These are phyloP conservation scores for Colletotrichum godetiae DNA, from an alignment of 2,329 filamentous ascomycete species.

Conservation along the genomic window DNA sequence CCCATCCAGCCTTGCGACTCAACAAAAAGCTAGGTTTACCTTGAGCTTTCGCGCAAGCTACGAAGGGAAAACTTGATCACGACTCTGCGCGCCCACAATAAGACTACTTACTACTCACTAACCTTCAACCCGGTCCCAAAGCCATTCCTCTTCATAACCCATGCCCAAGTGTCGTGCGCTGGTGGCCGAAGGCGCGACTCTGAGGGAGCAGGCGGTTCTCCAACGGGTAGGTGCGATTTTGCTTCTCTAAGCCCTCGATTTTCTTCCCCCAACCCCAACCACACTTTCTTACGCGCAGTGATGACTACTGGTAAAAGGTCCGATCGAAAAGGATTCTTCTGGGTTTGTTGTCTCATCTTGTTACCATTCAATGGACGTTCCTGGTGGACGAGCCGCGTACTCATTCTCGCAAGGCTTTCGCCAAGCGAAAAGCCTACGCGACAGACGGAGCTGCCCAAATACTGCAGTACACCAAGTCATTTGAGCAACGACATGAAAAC, in stretches of 20 bases:
- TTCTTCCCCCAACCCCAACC: neutral
- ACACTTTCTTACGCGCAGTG: conserved; percentile 48
- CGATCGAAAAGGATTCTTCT: conserved; percentile 61
- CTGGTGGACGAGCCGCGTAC: conserved; percentile 25
- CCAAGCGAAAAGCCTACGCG: conserved; percentile 6
- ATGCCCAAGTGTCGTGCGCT: conserved; percentile 20
- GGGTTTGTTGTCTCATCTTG: conserved; percentile 52
- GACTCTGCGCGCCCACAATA: neutral
- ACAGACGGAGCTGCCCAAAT: neutral
- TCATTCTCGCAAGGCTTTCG: conserved; percentile 17
- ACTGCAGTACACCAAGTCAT: neutral
- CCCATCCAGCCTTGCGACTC: conserved; percentile 8
- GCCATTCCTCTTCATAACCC: neutral
- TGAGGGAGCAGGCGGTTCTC: neutral
- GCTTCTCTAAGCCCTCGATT: neutral
- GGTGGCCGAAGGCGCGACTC: conserved; percentile 23
- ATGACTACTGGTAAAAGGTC: conserved; percentile 76
- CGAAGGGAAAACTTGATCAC: neutral
- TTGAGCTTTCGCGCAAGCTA: neutral
- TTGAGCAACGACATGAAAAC: conserved; percentile 15
- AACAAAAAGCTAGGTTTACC: neutral
- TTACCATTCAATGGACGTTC: conserved; percentile 37
- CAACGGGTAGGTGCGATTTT: conserved; percentile 12
- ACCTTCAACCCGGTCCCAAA: neutral
- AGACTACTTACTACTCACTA: neutral